Base-by-base conservation (phyloP, 768 basidiomycete genomes). In the Leccinum rimulosum region DNA sequence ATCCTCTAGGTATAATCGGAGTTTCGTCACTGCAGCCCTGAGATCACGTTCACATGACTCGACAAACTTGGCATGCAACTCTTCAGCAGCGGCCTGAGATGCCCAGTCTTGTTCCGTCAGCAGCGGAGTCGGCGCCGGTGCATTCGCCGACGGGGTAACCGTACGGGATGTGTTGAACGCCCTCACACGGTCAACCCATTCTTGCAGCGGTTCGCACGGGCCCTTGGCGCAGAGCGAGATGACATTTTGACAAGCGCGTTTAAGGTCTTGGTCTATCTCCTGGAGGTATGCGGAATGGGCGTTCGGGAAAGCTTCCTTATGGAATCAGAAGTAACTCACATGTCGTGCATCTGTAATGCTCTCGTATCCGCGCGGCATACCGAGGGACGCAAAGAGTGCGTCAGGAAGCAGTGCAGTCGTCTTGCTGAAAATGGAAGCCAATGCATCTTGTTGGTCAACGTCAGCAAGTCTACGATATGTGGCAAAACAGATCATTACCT, bases 241-340 rank as follows among this genome's bases (percentile, higher is more conserved):
- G 38, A 93, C 81, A 43, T 86, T 84, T 75, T 96, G 93, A 74
- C 95, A 98, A 0, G 86, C 88, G 17, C 79, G 78, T 67, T 93
- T 91, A 30, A 98, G 83, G 31, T 89, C 89, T 51, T 87, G 81
- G 74, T 98, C 96, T 64, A 97, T 89, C 59, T 87, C 88, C 92
- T 95, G 71, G 25, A n/a, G 40, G 28, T 4, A 33, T 15, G 55
- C 58, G 15, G 50, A 30, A 52, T 31, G 35, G 27, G 28, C 30
- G 50, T 52, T 1, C 31, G 17, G 43, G 11, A 28, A 14, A 33
- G 54, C 52, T 47, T 25, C 52, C 22, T 1, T 11, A 52, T 4
- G 11, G n/a, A 31, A 27, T 35, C 27, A 27, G 27, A 4, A 25
- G 40, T 1, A 3, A 73, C 80, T 54, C 66, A 93, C 93, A 55